Evolutionary conservation across 768 basidiomycete genomes (phyloP).

Genomic region (Kwoniella mangroviensis): DNA sequence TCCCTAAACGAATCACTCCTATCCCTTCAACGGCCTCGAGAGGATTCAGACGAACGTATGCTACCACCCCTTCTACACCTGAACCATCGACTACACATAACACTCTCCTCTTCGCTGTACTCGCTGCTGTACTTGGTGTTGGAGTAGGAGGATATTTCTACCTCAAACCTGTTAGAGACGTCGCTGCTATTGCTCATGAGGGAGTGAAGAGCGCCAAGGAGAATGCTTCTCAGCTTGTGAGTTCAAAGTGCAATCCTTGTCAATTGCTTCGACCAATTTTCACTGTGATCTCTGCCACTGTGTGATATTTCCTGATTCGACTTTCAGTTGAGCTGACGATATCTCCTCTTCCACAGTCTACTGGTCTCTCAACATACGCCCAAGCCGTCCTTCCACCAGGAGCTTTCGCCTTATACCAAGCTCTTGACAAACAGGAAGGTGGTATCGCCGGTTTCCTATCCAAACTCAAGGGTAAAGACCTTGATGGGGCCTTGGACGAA

Average conservation of each 20-base stretch:
- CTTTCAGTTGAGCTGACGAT: not conserved
- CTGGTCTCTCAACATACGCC: conserved; percentile 28
- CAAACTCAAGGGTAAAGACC: conserved; percentile 50
- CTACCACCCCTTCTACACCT: conserved; percentile 24
- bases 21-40: conserved; percentile 5
- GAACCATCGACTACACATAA: conserved; percentile 15
- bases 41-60: conserved; percentile 25
- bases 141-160: conserved; percentile 47
- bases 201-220: conserved; percentile 43
- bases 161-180: conserved; percentile 52
- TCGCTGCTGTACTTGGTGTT: conserved; percentile 49
- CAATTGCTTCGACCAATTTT: too few relatives aligned
- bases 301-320: not conserved
- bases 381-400: conserved; percentile 43
- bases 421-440: conserved; percentile 41
- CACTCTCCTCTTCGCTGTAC: conserved; percentile 45
- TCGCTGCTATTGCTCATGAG: conserved; percentile 41
- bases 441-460: conserved; percentile 52
- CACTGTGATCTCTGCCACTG: conserved; percentile 1
- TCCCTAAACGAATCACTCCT: conserved; percentile 13
- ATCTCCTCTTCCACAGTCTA: not conserved
- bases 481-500: conserved; percentile 48
- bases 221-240: conserved; percentile 29
- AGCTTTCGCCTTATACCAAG: conserved; percentile 45
- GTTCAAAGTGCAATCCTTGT: conserved; percentile 2